Evolutionary conservation across 164 flowering plant genomes (phyloP).

Genomic region (Cinnamomum chago): DNA sequence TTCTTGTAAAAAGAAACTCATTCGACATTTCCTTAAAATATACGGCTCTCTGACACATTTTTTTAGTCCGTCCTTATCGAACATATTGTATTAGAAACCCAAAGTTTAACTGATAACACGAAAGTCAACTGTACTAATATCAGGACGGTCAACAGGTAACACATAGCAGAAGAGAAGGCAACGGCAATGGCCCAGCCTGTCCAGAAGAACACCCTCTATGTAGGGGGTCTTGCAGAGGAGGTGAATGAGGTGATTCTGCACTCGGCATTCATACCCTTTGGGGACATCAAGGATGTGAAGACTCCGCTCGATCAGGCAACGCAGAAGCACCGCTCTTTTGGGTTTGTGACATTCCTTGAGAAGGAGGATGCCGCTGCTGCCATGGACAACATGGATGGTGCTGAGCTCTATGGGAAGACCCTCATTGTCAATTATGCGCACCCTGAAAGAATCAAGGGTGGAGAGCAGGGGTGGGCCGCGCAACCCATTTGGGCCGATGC

Average conservation of each 20-base stretch:
- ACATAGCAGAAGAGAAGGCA: neutral
- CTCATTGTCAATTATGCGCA: constrained; percentile 93
- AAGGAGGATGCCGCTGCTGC: constrained; percentile 87
- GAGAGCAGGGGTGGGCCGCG: constrained; percentile 99
- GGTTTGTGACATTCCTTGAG: constrained; percentile 93
- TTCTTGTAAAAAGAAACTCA: too few species aligned
- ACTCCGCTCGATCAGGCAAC: constrained; percentile 94
- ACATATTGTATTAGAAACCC: too few species aligned
- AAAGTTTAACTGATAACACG: too few species aligned
- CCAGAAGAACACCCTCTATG: constrained; percentile 72
- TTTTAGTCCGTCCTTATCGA: too few species aligned
- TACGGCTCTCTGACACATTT: too few species aligned
- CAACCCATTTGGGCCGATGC: constrained; percentile 99
- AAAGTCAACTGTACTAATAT: too few species aligned
- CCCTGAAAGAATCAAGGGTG: constrained; percentile 97
- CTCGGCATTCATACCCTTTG: constrained; percentile 89
- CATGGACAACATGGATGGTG: constrained; percentile 96
- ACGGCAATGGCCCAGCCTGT: constrained; percentile 29
- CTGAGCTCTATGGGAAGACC: constrained; percentile 91
- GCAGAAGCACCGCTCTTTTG: constrained; percentile 94
- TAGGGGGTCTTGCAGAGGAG: constrained; percentile 93
- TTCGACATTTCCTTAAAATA: too few species aligned
- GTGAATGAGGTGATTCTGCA: constrained; percentile 87
- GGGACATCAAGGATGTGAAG: constrained; percentile 96
- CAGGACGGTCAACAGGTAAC: too few species aligned